A percentile compares a stretch with the other conserved stretches of the same genome.
Conservation (phyloP, 2,329 filamentous ascomycete genomes). For the Epichloe gansuensis region DNA sequence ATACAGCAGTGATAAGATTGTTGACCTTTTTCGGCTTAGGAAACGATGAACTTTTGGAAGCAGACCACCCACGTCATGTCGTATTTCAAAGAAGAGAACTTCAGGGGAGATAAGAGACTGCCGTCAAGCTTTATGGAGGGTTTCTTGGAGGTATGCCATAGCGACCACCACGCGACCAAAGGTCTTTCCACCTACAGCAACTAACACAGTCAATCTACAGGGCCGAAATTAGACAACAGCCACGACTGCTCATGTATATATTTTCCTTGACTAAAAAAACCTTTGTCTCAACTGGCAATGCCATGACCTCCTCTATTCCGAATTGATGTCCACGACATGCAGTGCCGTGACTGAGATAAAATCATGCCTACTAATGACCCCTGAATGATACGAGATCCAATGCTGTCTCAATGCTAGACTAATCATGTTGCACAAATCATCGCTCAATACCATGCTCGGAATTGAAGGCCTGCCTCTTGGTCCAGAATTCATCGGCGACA, state of each 20-base stretch:
- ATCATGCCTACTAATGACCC: slow-evolving; percentile 7
- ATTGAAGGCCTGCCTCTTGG: slow-evolving; percentile 33
- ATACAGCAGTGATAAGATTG: background rate
- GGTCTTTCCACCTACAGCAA: background rate
- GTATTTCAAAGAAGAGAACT: slow-evolving; percentile 81
- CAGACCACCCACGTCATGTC: slow-evolving; percentile 92
- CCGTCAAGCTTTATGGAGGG: slow-evolving; percentile 86
- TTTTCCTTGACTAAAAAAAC: slow-evolving; percentile 13
- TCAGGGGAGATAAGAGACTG: slow-evolving; percentile 63
- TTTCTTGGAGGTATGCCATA: slow-evolving; percentile 72
- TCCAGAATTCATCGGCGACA: slow-evolving; percentile 78
- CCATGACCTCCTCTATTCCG: slow-evolving; percentile 16
- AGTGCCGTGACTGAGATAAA: background rate
- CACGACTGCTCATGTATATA: slow-evolving; percentile 23
- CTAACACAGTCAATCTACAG: slow-evolving; percentile 21
- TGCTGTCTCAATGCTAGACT: background rate
- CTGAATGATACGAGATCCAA: background rate
- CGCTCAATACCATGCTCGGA: slow-evolving; percentile 20
- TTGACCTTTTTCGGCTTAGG: slow-evolving; percentile 37
- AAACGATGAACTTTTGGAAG: slow-evolving; percentile 99
- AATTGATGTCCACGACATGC: background rate
- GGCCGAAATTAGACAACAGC: slow-evolving; percentile 40
- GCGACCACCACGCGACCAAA: background rate
- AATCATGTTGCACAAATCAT: slow-evolving; percentile 11
- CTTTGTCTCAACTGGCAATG: slow-evolving; percentile 17